Evolutionary conservation across 2,329 filamentous ascomycete genomes (phyloP).

Genomic region (Exophiala dermatitidis): DNA sequence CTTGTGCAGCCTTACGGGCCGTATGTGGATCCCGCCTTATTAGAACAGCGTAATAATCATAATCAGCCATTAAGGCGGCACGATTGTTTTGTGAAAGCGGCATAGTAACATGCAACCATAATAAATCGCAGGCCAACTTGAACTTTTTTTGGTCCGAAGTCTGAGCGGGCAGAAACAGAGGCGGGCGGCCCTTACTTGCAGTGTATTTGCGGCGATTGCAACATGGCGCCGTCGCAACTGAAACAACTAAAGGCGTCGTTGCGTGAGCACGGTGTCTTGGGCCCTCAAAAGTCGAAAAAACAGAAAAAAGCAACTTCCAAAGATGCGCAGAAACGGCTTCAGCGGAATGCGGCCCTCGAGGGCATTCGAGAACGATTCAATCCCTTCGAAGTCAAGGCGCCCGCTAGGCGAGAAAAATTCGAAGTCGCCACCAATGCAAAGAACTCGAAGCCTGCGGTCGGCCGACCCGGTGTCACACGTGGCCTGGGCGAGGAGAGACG

Average conservation of each 20-base stretch:
- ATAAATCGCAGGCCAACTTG: too few species aligned
- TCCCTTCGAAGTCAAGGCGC: constrained; percentile 87
- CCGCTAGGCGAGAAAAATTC: constrained; percentile 72
- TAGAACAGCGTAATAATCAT: too few species aligned
- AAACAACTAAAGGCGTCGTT: constrained; percentile 92
- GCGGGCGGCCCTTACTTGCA: too few species aligned
- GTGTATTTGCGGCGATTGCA: too few species aligned
- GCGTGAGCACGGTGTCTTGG: constrained; percentile 78
- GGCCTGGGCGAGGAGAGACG: constrained; percentile 79
- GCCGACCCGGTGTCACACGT: constrained; percentile 75
- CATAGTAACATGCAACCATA: too few species aligned
- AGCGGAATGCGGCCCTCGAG: constrained; percentile 69
- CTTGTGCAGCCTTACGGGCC: too few species aligned
- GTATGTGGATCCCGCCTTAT: too few species aligned
- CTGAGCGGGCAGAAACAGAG: too few species aligned
- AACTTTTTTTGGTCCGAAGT: too few species aligned
- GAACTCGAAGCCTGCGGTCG: constrained; percentile 51
- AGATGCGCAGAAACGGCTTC: constrained; percentile 65
- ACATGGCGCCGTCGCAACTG: constrained; percentile 90
- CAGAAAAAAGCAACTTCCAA: constrained; percentile 70
- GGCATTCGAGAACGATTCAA: constrained; percentile 95
- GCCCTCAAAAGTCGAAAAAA: constrained; percentile 91
- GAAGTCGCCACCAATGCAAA: constrained; percentile 63
- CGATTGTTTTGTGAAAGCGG: too few species aligned
- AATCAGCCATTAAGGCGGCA: too few species aligned